Evolutionary conservation across 2,329 filamentous ascomycete species (phyloP).

Genomic region (Trichoderma sp.): DNA sequence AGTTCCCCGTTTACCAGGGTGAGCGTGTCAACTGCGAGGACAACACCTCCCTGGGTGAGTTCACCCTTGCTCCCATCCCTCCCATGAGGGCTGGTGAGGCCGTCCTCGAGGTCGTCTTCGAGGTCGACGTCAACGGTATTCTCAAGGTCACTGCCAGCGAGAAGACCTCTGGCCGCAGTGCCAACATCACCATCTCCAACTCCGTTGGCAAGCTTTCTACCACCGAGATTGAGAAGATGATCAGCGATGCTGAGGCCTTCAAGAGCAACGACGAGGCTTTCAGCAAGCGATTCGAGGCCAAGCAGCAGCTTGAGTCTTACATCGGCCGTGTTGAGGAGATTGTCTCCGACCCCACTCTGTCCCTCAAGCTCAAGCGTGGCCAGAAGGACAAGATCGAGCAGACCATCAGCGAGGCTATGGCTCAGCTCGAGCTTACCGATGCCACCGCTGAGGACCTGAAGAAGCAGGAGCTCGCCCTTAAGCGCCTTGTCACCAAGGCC

Average conservation of each 20-base stretch:
- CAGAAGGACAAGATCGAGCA: conserved; percentile 99
- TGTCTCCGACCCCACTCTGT: conserved; percentile 92
- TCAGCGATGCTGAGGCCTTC: conserved; percentile 96
- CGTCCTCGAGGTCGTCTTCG: conserved; percentile 96
- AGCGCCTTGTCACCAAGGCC: conserved; percentile 97
- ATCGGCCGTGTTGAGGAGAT: conserved; percentile 99
- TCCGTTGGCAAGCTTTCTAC: conserved; percentile 97
- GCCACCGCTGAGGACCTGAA: conserved; percentile 90
- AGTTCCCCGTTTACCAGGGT: conserved; percentile 94
- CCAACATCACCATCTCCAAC: conserved; percentile 99
- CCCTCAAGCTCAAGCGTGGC: conserved; percentile 96
- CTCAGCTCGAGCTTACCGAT: conserved; percentile 93
- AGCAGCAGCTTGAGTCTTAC: conserved; percentile 99
- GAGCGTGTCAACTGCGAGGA: conserved; percentile 98
- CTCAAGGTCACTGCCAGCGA: conserved; percentile 99
- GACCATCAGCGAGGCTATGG: conserved; percentile 96
- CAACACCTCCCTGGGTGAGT: conserved; percentile 97
- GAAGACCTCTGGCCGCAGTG: conserved; percentile 96
- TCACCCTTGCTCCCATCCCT: conserved; percentile 87
- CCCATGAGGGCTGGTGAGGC: conserved; percentile 93
- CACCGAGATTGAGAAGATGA: conserved; percentile 96
- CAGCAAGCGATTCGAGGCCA: conserved; percentile 98
- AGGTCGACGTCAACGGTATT: conserved; percentile 99
- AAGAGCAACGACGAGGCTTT: conserved; percentile 97
- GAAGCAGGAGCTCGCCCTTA: conserved; percentile 99